Conservation (phyloP, 2,329 filamentous ascomycete species). For the Aspergillus quadrilineatus region DNA sequence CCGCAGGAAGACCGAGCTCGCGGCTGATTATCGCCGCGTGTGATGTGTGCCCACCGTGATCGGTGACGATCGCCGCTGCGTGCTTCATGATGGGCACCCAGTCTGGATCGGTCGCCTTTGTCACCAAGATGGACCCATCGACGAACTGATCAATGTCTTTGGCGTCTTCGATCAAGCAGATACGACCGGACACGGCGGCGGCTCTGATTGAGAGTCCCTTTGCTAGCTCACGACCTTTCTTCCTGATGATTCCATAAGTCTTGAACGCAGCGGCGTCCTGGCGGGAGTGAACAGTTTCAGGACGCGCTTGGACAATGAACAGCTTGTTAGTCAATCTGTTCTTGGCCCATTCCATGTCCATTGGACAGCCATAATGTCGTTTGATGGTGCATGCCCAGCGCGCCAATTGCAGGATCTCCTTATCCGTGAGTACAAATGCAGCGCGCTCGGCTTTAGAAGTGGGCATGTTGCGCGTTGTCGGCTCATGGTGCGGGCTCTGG, state of each 20-base stretch:
- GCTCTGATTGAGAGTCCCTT: conserved; percentile 36
- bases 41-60: conserved; percentile 33
- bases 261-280: conserved; percentile 31
- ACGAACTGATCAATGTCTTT: conserved; percentile 35
- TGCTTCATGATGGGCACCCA: conserved; percentile 44
- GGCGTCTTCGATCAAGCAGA: conserved; percentile 35
- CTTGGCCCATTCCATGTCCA: conserved; percentile 45
- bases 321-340: conserved; percentile 27
- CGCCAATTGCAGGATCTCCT: conserved; percentile 36
- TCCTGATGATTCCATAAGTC: conserved; percentile 31
- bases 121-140: conserved; percentile 38
- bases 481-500: conserved; percentile 3
- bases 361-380: conserved; percentile 36
- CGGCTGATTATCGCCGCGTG: conserved; percentile 45
- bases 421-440: conserved; percentile 34
- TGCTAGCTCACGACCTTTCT: conserved; percentile 29
- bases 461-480: conserved; percentile 35
- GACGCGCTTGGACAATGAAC: conserved; percentile 40
- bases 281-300: conserved; percentile 40
- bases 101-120: conserved; percentile 38
- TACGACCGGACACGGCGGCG: conserved; percentile 33
- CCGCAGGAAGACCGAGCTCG: conserved; percentile 39
- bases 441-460: conserved; percentile 38
- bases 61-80: conserved; percentile 38
- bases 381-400: conserved; percentile 40